A percentile compares a stretch with the other conserved stretches of the same genome.
These are phyloP conservation scores for Russula ochroleuca DNA, from an alignment of 768 basidiomycete species.

Conservation along the genomic window DNA sequence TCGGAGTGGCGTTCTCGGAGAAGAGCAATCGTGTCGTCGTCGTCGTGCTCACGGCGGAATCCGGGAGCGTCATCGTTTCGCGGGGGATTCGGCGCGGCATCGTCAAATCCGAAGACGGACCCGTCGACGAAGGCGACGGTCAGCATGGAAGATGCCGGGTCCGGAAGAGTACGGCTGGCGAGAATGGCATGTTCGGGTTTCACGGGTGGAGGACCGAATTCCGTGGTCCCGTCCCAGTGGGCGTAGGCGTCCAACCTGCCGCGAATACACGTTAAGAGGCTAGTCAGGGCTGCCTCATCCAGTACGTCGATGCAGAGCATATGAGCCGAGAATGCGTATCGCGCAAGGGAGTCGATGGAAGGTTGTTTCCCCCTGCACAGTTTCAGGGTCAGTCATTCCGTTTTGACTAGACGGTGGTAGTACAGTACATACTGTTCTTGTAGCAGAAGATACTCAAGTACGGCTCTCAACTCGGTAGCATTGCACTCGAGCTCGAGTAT, in stretches of 20 bases:
- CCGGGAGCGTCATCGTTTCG: neutral
- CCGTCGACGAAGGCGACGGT: slow-evolving; percentile 20
- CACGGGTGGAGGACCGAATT: slow-evolving; percentile 6
- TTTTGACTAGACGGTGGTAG: neutral
- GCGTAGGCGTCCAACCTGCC: slow-evolving; percentile 17
- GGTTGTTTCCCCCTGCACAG: slow-evolving; percentile 1
- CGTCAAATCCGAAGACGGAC: slow-evolving; percentile 8
- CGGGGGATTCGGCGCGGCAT: neutral
- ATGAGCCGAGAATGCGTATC: slow-evolving; percentile 18
- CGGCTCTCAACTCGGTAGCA: slow-evolving; percentile 15
- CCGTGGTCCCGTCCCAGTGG: slow-evolving; percentile 8
- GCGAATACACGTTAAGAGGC: slow-evolving; percentile 1
- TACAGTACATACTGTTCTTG: slow-evolving; percentile 19
- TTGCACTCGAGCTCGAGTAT: slow-evolving; percentile 21
- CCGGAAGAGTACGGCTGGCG: slow-evolving; percentile 16
- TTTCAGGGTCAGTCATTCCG: neutral
- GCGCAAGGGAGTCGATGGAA: slow-evolving; percentile 17
- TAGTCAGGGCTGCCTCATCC: slow-evolving; percentile 11
- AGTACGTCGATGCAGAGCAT: slow-evolving; percentile 8
- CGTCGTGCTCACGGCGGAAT: slow-evolving; percentile 5
- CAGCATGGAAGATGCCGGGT: slow-evolving; percentile 17
- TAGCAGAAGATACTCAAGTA: slow-evolving; percentile 20
- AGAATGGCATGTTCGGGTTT: slow-evolving; percentile 13
- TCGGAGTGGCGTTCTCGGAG: slow-evolving; percentile 16
- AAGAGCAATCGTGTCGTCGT: neutral